These are phyloP conservation scores for Metschnikowia borealis DNA, from an alignment of 805 yeast genomes.

Conservation along the genomic window DNA sequence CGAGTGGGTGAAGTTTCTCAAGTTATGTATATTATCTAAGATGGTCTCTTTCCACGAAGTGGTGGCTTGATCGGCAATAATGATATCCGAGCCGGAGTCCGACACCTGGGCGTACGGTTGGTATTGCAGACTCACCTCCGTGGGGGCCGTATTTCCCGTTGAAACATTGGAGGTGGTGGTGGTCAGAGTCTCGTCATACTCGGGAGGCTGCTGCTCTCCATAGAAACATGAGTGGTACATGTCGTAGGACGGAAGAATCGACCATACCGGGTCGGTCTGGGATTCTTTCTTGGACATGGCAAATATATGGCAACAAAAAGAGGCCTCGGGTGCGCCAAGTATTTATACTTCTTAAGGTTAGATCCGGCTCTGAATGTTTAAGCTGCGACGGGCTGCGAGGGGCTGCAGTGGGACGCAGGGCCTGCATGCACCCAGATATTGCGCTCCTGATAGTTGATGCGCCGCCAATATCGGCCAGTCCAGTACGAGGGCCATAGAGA, in stretches of 20 bases:
- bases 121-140: not conserved
- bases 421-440: not conserved
- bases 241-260: conserved; percentile 37
- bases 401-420: not conserved
- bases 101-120: not conserved
- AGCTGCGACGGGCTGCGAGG: not conserved
- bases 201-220: conserved; percentile 14
- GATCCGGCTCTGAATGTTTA: not conserved
- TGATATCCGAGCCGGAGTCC: conserved; percentile 12
- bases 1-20: conserved; percentile 29
- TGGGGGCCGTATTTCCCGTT: not conserved
- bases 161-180: conserved; percentile 3
- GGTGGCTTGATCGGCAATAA: conserved; percentile 34
- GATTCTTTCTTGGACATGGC: not conserved
- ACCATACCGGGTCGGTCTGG: conserved; percentile 31
- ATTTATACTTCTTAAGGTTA: not conserved
- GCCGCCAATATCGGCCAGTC: not conserved
- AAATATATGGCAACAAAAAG: not conserved
- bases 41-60: conserved; percentile 35
- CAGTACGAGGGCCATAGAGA: not conserved
- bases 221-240: conserved; percentile 25
- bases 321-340: not conserved
- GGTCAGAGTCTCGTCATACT: conserved; percentile 13
- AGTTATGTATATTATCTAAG: conserved; percentile 34
- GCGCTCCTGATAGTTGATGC: not conserved